Base-by-base conservation (phyloP, 1,284 basidiomycete species). In the Naganishia liquefaciens region DNA sequence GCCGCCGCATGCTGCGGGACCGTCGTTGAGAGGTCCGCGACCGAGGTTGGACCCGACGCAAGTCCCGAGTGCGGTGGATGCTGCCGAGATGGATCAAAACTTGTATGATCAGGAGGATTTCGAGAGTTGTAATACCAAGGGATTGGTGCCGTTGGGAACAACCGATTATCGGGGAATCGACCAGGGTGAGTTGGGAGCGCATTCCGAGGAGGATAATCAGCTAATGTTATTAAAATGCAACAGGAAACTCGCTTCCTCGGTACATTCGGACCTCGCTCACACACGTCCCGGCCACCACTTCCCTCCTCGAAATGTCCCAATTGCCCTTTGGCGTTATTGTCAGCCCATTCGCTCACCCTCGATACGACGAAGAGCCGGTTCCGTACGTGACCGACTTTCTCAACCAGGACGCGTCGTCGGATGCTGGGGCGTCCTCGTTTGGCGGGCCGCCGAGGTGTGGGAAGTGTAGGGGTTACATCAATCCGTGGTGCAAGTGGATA, bases 401-500 rank as follows among this genome's bases (percentile, higher is more conserved):
- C 30, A 27, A 65, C 17, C 49, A 54, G 13, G 43, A 63, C 15
- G 51, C 52, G n/a, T 54, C 62, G 19, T 47, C 47, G 81, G 89
- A 71, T 82, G 82, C 23, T 84, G 85, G 49, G 76, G 46, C 44
- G 83, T 75, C 58, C 23, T 44, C 52, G 19, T 80, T 80, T 49
- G 76, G 78, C 9, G 94, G 93, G 10, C 96, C 95, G 17, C 86
- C 90, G 15, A 84, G 96, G 42, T 99, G 96, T 75, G 85, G 84
- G 61, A 82, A 85, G 50, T 99, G 96, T 79, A 84, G 92, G 70
- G 91, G 85, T 0, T 99, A 99, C 78, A 84, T 99, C 73, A 99
- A 98, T 76, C 88, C 94, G 0, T 99, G 93, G 93, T 93, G 89
- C 74, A 82, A 83, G 37, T 99, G 91, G 85, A 82, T 86, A 19